Evolutionary conservation across 2,329 filamentous ascomycete genomes (phyloP).

Genomic region (Myriosclerotinia scirpicola): DNA sequence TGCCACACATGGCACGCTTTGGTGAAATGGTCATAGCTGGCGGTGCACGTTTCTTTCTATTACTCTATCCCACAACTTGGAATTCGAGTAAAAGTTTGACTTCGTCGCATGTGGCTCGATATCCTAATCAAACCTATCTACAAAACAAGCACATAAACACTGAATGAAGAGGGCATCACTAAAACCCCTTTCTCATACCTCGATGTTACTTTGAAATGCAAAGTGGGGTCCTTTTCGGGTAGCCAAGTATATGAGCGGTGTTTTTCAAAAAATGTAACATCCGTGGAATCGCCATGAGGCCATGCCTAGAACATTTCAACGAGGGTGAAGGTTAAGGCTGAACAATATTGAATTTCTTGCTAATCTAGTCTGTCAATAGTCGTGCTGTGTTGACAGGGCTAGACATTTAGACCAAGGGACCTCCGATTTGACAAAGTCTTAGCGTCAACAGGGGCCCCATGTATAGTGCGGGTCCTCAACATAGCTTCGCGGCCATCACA

Average conservation of each 20-base stretch:
- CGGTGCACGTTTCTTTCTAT: neutral
- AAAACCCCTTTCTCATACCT: conserved; percentile 17
- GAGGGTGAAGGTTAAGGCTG: conserved; percentile 10
- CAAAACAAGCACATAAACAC: neutral
- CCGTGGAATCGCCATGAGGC: conserved; percentile 1
- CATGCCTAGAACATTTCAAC: conserved; percentile 2
- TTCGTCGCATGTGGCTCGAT: conserved; percentile 2
- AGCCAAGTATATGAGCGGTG: conserved; percentile 5
- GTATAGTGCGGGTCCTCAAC: conserved; percentile 19
- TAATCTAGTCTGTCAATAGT: conserved; percentile 21
- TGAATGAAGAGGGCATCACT: neutral
- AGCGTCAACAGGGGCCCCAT: conserved; percentile 18
- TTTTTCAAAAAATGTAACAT: conserved; percentile 13
- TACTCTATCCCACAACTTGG: neutral
- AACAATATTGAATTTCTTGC: conserved; percentile 13
- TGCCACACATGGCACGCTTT: neutral
- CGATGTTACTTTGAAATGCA: neutral
- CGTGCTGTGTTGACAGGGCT: conserved; percentile 17
- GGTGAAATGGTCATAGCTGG: neutral
- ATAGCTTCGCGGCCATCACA: conserved; percentile 10
- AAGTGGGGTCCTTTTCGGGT: conserved; percentile 1
- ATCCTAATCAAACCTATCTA: neutral
- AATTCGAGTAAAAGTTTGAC: neutral
- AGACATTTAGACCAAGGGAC: conserved; percentile 8
- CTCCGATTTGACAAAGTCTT: conserved; percentile 12